These are phyloP conservation scores for Lichtheimia hyalospora DNA, from an alignment of 371 early-diverging fungal genomes.

Conservation along the genomic window DNA sequence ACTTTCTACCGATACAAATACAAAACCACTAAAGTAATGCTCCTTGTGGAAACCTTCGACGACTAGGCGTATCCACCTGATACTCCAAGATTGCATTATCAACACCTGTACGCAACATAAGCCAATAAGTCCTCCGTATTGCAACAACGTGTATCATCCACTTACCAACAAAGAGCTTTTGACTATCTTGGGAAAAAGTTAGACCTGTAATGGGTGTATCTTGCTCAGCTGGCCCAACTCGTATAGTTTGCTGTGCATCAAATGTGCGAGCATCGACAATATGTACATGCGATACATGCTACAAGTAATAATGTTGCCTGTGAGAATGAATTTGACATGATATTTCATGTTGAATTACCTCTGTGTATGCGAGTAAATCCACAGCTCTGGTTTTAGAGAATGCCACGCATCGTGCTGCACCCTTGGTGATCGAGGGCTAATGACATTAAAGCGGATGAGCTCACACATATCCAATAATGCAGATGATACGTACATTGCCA, in stretches of 20 bases:
- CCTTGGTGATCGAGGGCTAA: slow-evolving; percentile 62
- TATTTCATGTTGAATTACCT: slow-evolving; percentile 41
- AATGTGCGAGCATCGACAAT: slow-evolving; percentile 87
- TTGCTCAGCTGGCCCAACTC: slow-evolving; percentile 47
- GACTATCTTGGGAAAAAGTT: slow-evolving; percentile 75
- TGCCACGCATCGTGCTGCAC: slow-evolving; percentile 84
- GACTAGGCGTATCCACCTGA: slow-evolving; percentile 52
- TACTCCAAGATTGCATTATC: slow-evolving; percentile 60
- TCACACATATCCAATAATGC: too few species aligned
- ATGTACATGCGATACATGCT: slow-evolving; percentile 83
- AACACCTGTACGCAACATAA: slow-evolving; percentile 30
- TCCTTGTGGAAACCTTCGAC: slow-evolving; percentile 60
- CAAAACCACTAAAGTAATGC: slow-evolving; percentile 33
- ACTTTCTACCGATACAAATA: too few species aligned
- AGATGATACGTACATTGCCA: slow-evolving; percentile 2
- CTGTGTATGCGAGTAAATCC: slow-evolving; percentile 81
- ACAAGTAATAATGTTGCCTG: neutral
- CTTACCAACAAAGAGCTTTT: slow-evolving; percentile 78
- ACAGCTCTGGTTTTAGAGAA: slow-evolving; percentile 80
- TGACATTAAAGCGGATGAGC: slow-evolving; percentile 14
- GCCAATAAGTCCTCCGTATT: too few species aligned
- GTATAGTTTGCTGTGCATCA: slow-evolving; percentile 65
- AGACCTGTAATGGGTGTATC: slow-evolving; percentile 86
- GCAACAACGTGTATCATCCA: neutral
- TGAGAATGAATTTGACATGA: too few species aligned